phyloP scores from a whole-genome alignment of 768 basidiomycete genomes.

The Amanita subjunquillea region DNA sequence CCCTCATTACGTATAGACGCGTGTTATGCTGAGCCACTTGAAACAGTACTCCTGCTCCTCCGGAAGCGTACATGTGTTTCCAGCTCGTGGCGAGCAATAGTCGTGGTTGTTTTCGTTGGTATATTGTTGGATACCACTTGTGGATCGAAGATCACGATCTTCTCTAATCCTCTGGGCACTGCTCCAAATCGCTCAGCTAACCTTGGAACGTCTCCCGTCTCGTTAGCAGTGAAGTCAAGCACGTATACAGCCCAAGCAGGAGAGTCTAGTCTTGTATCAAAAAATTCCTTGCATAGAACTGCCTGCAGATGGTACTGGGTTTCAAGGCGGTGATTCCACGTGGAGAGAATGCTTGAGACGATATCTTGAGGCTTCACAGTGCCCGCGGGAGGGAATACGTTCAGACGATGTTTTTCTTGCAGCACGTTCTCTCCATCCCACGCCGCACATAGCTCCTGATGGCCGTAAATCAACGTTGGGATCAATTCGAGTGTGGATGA shows the following conservation, averaged over 20 bases:
- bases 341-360: conserved; percentile 6
- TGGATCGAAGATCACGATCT: conserved; percentile 15
- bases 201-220: background rate
- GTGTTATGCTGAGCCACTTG: background rate
- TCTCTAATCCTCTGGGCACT: conserved; percentile 11
- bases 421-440: background rate
- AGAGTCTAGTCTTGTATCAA: conserved; percentile 12
- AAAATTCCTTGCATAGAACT: conserved; percentile 11
- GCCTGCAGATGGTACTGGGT: conserved; percentile 4
- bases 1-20: background rate
- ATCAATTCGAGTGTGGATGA: background rate
- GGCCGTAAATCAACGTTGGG: background rate
- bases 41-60: background rate
- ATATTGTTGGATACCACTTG: background rate
- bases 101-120: background rate
- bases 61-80: conserved; percentile 4
- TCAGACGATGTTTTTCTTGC: background rate
- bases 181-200: conserved; percentile 15
- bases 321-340: conserved; percentile 8
- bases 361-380: conserved; percentile 14
- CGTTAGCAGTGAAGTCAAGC: conserved; percentile 10
- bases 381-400: background rate
- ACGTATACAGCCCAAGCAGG: conserved; percentile 16
- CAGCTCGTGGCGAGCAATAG: background rate
- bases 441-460: background rate